Percentiles rank a stretch among this genome's conserved stretches.
Evolutionary conservation across 306 rosid genomes (phyloP).

Genomic region (Acacia confusa): DNA sequence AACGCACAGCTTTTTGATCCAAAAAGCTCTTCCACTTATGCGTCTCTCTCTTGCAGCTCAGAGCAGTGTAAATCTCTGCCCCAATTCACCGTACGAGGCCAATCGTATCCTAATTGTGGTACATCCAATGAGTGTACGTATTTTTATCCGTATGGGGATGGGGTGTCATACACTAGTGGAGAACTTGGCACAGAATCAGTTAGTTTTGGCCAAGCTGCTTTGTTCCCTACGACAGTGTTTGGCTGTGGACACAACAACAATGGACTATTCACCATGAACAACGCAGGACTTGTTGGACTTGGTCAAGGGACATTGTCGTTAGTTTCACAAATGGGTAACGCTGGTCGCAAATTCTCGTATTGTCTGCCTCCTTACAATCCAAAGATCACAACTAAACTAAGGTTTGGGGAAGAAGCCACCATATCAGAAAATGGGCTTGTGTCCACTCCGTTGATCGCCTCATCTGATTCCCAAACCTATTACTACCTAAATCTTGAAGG

Average conservation of each 20-base stretch:
- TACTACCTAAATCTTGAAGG: background rate
- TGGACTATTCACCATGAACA: background rate
- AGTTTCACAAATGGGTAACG: background rate
- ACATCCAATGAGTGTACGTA: background rate
- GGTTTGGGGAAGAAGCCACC: background rate
- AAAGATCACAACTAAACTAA: background rate
- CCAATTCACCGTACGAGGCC: background rate
- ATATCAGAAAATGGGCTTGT: background rate
- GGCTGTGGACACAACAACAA: conserved; percentile 29
- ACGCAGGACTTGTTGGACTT: background rate
- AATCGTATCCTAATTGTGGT: background rate
- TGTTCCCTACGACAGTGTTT: background rate
- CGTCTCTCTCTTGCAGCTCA: background rate
- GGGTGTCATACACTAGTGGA: background rate
- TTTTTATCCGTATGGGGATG: background rate
- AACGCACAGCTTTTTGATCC: background rate
- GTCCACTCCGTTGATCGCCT: background rate
- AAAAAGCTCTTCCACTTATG: background rate
- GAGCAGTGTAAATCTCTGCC: background rate
- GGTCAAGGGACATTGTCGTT: background rate
- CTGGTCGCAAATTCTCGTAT: background rate
- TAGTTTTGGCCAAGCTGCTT: background rate
- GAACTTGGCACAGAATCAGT: conserved; percentile 18
- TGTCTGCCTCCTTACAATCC: no score
- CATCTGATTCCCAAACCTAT: background rate